Conservation (phyloP, 306 rosid genomes). For the Ceratonia siliqua region DNA sequence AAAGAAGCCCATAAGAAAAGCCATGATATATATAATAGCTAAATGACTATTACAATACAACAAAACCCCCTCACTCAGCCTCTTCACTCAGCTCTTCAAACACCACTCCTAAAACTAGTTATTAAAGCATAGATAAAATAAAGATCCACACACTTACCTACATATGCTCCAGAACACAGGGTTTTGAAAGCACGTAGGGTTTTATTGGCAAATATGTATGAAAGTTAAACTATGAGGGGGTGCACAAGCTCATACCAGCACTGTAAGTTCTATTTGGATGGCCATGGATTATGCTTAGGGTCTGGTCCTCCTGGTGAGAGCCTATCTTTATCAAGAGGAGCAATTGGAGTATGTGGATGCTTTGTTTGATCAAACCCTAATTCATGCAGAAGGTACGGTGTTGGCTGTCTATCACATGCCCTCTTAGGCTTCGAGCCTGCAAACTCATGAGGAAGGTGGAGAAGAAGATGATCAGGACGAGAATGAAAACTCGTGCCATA, state of each 20-base stretch:
- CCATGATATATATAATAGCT: no score
- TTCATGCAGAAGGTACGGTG: slow-evolving; percentile 35
- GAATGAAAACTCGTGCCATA: neutral
- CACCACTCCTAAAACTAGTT: no score
- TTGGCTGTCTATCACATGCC: slow-evolving; percentile 22
- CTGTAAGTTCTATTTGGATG: no score
- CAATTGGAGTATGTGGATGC: neutral
- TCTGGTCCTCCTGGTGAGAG: slow-evolving; percentile 46
- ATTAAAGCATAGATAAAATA: no score
- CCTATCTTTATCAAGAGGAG: slow-evolving; percentile 21
- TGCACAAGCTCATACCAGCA: no score
- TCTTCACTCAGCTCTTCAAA: no score
- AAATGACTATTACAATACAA: no score
- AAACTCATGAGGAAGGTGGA: slow-evolving; percentile 1
- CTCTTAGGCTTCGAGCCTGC: slow-evolving; percentile 33
- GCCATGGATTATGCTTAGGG: slow-evolving; percentile 38
- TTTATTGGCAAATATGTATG: neutral
- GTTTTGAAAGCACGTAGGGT: neutral
- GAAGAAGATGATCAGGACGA: slow-evolving; percentile 23
- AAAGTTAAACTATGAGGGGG: no score
- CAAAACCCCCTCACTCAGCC: no score
- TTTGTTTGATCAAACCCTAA: slow-evolving; percentile 27
- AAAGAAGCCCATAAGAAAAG: no score
- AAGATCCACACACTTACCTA: neutral
- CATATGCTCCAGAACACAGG: neutral